Conservation (phyloP, 1,139 yeast genomes). For the Hyphopichia burtonii region DNA sequence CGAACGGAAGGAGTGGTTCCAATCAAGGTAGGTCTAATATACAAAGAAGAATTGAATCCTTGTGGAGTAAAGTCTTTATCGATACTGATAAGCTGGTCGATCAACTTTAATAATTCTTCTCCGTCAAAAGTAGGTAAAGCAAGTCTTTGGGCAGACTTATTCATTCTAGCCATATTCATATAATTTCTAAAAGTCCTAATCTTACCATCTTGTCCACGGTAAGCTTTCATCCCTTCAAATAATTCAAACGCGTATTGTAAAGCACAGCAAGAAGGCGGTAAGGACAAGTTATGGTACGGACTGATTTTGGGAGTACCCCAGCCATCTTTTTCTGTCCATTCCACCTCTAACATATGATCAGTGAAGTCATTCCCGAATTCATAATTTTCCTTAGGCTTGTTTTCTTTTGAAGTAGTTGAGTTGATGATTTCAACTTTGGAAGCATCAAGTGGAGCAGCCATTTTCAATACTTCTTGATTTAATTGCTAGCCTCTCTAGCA, state of each 20-base stretch:
- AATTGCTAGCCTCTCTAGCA: too few relatives aligned
- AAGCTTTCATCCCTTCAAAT: conserved; percentile 96
- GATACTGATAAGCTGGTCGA: conserved; percentile 68
- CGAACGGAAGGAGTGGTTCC: conserved; percentile 89
- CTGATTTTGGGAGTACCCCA: conserved; percentile 86
- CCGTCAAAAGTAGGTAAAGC: conserved; percentile 82
- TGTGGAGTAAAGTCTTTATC: conserved; percentile 81
- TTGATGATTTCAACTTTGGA: conserved; percentile 60
- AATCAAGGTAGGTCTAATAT: conserved; percentile 90
- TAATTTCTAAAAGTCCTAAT: conserved; percentile 87
- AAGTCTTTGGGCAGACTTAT: conserved; percentile 81
- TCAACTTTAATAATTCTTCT: conserved; percentile 70
- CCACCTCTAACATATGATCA: conserved; percentile 84
- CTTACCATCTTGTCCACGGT: conserved; percentile 65
- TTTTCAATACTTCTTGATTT: too few relatives aligned
- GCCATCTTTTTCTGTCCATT: conserved; percentile 76
- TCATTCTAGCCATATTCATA: conserved; percentile 89
- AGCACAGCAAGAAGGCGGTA: conserved; percentile 88
- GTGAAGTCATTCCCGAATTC: conserved; percentile 87
- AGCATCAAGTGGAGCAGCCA: conserved; percentile 62
- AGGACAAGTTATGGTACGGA: conserved; percentile 72
- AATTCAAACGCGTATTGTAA: conserved; percentile 94
- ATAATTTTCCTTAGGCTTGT: conserved; percentile 70
- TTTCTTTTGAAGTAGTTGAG: conserved; percentile 59
- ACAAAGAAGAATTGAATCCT: conserved; percentile 84